Percentiles rank a stretch among this genome's conserved stretches.
Evolutionary conservation across 495 filamentous ascomycete species (phyloP).

Genomic region (Aspergillus asperescens): DNA sequence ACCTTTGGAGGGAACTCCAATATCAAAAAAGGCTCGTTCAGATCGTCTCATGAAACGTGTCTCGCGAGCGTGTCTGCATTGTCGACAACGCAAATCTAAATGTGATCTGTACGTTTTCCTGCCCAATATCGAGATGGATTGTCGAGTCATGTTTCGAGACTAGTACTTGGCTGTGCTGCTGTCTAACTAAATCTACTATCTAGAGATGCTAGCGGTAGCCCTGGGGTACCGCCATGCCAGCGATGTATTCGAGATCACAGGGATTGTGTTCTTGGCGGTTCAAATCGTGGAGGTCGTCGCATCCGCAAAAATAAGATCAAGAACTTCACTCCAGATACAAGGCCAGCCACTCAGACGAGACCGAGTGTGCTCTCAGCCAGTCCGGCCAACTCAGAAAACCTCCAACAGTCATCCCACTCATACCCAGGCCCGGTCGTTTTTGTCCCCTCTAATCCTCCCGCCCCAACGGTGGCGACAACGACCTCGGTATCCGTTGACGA

Average conservation of each 20-base stretch:
- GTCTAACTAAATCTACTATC: slow-evolving; percentile 23
- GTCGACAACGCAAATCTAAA: slow-evolving; percentile 57
- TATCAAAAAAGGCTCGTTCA: slow-evolving; percentile 20
- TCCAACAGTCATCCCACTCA: slow-evolving; percentile 23
- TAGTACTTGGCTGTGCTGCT: not conserved
- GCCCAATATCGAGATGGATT: not conserved
- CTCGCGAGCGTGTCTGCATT: slow-evolving; percentile 58
- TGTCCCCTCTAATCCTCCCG: slow-evolving; percentile 30
- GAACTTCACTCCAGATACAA: slow-evolving; percentile 31
- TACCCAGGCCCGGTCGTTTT: slow-evolving; percentile 39
- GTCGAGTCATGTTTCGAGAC: not conserved
- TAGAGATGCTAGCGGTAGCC: slow-evolving; percentile 44
- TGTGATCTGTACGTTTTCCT: slow-evolving; percentile 55
- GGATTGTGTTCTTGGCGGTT: slow-evolving; percentile 57
- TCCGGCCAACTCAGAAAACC: slow-evolving; percentile 27
- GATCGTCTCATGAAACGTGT: slow-evolving; percentile 49
- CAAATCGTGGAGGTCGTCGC: slow-evolving; percentile 57
- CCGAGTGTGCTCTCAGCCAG: slow-evolving; percentile 26
- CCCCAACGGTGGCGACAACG: slow-evolving; percentile 18
- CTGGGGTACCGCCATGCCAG: slow-evolving; percentile 51
- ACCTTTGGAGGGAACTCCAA: slow-evolving; percentile 13
- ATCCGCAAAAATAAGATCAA: slow-evolving; percentile 50
- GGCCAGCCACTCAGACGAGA: slow-evolving; percentile 24
- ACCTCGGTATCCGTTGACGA: slow-evolving; percentile 32
- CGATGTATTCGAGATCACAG: slow-evolving; percentile 53